Conservation (phyloP, 495 filamentous ascomycete species). For the Penicillium atrosanguineum region DNA sequence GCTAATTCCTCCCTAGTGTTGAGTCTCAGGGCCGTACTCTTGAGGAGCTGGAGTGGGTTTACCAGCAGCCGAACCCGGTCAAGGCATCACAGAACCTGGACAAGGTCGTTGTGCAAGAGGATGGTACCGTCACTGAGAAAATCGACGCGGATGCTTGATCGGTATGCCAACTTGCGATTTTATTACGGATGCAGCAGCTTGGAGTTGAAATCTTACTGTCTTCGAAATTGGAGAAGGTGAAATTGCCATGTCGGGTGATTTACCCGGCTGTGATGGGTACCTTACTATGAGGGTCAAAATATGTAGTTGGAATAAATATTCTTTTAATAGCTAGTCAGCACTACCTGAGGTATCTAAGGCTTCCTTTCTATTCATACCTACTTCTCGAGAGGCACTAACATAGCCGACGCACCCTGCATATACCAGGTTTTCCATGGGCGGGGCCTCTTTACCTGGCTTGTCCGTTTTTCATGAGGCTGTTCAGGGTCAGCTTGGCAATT, state of each 20-base stretch:
- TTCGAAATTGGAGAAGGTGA: not conserved
- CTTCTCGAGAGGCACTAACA: no score
- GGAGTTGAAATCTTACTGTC: not conserved
- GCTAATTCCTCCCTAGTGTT: constrained; percentile 28
- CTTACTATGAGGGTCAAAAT: no score
- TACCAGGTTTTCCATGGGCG: no score
- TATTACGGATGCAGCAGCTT: constrained; percentile 9
- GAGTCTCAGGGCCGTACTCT: constrained; percentile 71
- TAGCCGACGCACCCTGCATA: no score
- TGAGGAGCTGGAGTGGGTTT: constrained; percentile 68
- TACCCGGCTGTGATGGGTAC: not conserved
- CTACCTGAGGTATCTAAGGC: no score
- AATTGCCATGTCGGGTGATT: no score
- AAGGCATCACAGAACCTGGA: constrained; percentile 56
- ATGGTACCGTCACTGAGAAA: constrained; percentile 54
- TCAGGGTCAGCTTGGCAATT: no score
- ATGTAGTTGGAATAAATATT: no score
- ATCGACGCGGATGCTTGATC: constrained; percentile 54
- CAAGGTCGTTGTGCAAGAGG: constrained; percentile 51
- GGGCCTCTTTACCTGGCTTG: no score
- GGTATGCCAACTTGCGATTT: not conserved
- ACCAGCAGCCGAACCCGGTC: constrained; percentile 58
- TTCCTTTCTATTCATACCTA: no score
- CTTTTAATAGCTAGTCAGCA: no score
- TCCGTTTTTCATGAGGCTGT: no score